Conservation (phyloP, 768 basidiomycete genomes). For the Kwoniella botswanensis region DNA sequence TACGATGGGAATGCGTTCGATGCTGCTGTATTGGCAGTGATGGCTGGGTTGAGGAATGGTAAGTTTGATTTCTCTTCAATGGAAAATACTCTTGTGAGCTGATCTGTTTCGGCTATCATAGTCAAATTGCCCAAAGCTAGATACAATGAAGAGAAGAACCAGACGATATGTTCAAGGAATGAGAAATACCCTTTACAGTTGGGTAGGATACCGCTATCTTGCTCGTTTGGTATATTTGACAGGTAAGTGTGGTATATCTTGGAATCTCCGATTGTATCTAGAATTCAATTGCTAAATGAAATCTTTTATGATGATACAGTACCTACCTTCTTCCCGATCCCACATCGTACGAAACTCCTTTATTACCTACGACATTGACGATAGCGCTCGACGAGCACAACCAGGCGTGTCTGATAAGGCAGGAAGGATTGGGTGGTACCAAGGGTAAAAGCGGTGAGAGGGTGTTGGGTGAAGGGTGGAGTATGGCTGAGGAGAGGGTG, state of each 20-base stretch:
- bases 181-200: slow-evolving; percentile 46
- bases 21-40: slow-evolving; percentile 82
- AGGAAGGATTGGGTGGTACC: slow-evolving; percentile 51
- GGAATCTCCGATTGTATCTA: neutral
- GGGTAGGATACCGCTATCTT: slow-evolving; percentile 59
- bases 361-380: slow-evolving; percentile 69
- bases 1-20: slow-evolving; percentile 97
- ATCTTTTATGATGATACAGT: slow-evolving; percentile 57
- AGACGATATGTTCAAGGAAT: slow-evolving; percentile 66
- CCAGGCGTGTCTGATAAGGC: slow-evolving; percentile 44
- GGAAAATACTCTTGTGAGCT: neutral
- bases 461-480: slow-evolving; percentile 49
- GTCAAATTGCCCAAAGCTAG: slow-evolving; percentile 73
- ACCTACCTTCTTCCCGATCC: slow-evolving; percentile 73
- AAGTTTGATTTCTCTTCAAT: neutral
- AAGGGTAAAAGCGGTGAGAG: slow-evolving; percentile 48
- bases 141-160: slow-evolving; percentile 71
- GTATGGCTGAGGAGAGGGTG: slow-evolving; percentile 41
- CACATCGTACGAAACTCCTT: slow-evolving; percentile 83
- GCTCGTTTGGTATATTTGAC: slow-evolving; percentile 81
- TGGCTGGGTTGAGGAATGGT: slow-evolving; percentile 86
- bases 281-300: neutral
- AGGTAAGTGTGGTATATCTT: slow-evolving; percentile 62
- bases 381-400: slow-evolving; percentile 48
- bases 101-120: slow-evolving; percentile 48